Evolutionary conservation across 2,329 filamentous ascomycete species (phyloP).

Genomic region (Penicillium sumatraense): DNA sequence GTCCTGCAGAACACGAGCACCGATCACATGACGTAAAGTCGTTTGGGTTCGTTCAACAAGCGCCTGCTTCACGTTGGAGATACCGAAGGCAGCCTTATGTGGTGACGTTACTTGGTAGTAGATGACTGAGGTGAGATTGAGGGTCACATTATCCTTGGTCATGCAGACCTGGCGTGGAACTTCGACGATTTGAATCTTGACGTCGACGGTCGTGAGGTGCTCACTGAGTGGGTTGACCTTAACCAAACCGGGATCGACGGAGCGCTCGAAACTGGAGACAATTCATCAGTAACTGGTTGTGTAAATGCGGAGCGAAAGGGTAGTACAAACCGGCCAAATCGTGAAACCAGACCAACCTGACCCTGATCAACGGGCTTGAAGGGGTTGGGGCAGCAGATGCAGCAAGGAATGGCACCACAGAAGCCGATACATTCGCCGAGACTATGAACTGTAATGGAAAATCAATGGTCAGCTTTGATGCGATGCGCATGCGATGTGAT

Average conservation of each 20-base stretch:
- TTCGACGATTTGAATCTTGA: slow-evolving; percentile 98
- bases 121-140: slow-evolving; percentile 93
- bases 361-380: slow-evolving; percentile 92
- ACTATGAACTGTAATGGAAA: slow-evolving; percentile 62
- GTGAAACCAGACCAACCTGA: slow-evolving; percentile 92
- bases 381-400: slow-evolving; percentile 89
- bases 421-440: slow-evolving; percentile 77
- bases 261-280: slow-evolving; percentile 74
- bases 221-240: slow-evolving; percentile 97
- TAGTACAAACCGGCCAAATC: slow-evolving; percentile 70
- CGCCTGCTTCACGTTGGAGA: slow-evolving; percentile 92
- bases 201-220: slow-evolving; percentile 86
- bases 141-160: slow-evolving; percentile 98
- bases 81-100: slow-evolving; percentile 96
- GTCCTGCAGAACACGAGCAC: slow-evolving; percentile 92
- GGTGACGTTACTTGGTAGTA: slow-evolving; percentile 98
- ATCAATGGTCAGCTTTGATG: slow-evolving; percentile 4
- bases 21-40: slow-evolving; percentile 93
- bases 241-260: slow-evolving; percentile 94
- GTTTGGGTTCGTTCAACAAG: slow-evolving; percentile 97
- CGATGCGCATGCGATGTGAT: not conserved
- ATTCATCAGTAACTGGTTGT: not conserved
- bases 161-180: slow-evolving; percentile 97
- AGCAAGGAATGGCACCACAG: slow-evolving; percentile 87
- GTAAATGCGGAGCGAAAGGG: too few species aligned